Conservation (phyloP, 805 yeast species). For the Cyberlindnera veronae region DNA sequence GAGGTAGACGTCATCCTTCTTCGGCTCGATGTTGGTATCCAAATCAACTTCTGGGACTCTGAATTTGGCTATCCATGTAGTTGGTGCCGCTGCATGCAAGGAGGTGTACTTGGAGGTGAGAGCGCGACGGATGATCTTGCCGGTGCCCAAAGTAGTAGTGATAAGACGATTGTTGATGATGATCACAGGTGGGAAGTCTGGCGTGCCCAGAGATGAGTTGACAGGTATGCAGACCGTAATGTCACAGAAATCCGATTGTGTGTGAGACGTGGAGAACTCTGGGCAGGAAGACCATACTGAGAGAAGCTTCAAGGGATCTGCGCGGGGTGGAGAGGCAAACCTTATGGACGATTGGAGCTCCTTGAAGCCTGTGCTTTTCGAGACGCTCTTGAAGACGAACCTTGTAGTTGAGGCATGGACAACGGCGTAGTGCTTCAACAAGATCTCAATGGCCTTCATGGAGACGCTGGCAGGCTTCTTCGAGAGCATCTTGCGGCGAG, state of each 20-base stretch:
- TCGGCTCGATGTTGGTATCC: conserved; percentile 2
- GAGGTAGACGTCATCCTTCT: conserved; percentile 1
- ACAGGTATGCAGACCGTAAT: too few species aligned
- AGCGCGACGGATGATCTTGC: neutral
- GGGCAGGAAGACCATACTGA: neutral
- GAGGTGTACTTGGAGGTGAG: neutral
- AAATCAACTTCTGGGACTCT: neutral
- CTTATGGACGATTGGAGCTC: neutral
- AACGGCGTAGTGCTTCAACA: neutral
- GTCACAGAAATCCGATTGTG: neutral
- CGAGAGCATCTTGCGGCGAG: neutral
- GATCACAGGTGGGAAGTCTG: neutral
- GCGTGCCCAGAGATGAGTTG: too few species aligned
- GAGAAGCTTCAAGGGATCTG: neutral
- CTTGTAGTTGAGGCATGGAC: neutral
- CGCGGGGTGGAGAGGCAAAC: neutral
- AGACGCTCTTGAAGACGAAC: neutral
- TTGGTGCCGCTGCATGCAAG: neutral
- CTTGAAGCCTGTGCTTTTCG: neutral
- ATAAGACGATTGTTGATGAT: conserved; percentile 1
- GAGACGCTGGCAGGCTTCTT: neutral
- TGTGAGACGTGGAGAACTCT: neutral
- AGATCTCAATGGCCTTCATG: neutral
- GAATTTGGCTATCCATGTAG: neutral
- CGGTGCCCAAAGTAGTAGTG: neutral